These are phyloP conservation scores for Trichosporon asahii DNA, from an alignment of 1,284 basidiomycete species.

Conservation along the genomic window DNA sequence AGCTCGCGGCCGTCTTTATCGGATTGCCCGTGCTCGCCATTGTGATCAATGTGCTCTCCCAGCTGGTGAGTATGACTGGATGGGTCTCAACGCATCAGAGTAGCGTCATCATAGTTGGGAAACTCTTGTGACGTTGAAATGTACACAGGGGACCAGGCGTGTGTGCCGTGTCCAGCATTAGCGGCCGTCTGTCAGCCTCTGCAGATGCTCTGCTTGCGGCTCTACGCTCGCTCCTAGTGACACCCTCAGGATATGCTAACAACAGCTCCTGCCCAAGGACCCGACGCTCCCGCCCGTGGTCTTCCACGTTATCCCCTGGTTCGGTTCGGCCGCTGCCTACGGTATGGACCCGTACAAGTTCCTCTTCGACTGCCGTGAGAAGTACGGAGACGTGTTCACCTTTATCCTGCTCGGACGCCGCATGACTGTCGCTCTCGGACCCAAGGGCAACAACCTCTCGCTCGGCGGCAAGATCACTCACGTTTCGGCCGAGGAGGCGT, in stretches of 20 bases:
- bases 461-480: slow-evolving; percentile 89
- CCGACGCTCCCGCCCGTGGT: slow-evolving; percentile 67
- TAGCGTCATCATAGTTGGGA: neutral
- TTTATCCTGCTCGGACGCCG: slow-evolving; percentile 84
- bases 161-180: neutral
- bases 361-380: slow-evolving; percentile 70
- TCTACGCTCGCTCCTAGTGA: neutral
- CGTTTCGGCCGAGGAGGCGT: slow-evolving; percentile 94
- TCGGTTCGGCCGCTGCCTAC: slow-evolving; percentile 72
- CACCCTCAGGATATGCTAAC: slow-evolving; percentile 8
- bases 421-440: slow-evolving; percentile 86
- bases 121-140: too few relatives aligned
- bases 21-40: slow-evolving; percentile 52
- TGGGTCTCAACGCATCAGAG: neutral
- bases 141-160: too few relatives aligned
- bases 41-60: slow-evolving; percentile 61
- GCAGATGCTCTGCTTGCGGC: too few relatives aligned
- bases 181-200: neutral
- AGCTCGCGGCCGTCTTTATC: slow-evolving; percentile 41
- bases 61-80: slow-evolving; percentile 56
- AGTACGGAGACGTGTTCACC: slow-evolving; percentile 83
- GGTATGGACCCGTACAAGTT: slow-evolving; percentile 77
- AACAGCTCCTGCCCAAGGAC: slow-evolving; percentile 59
- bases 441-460: slow-evolving; percentile 91
- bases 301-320: slow-evolving; percentile 71